These are phyloP conservation scores for Phytophthora constricta DNA, from an alignment of 352 stramenopile genomes.

Conservation along the genomic window DNA sequence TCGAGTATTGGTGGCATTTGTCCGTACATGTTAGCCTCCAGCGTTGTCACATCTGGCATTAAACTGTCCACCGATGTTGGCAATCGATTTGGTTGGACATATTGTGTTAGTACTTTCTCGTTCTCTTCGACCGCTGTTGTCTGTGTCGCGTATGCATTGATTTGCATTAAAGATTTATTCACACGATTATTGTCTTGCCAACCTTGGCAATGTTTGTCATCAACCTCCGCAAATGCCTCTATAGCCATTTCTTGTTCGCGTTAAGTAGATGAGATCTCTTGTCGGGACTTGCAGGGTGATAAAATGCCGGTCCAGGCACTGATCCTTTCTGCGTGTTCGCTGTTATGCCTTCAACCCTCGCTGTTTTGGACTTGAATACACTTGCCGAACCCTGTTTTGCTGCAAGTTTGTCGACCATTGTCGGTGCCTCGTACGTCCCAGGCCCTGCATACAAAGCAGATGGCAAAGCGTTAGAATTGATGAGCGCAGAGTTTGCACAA, in stretches of 20 bases:
- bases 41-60: too few species aligned
- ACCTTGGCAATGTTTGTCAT: too few species aligned
- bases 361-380: constrained; percentile 51
- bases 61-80: too few species aligned
- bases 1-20: too few species aligned
- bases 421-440: constrained; percentile 56
- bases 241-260: constrained; percentile 85
- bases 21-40: too few species aligned
- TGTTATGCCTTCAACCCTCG: constrained; percentile 28
- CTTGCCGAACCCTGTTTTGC: constrained; percentile 35
- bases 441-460: constrained; percentile 40
- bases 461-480: neutral
- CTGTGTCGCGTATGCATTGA: too few species aligned
- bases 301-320: constrained; percentile 69
- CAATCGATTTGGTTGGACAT: too few species aligned
- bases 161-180: too few species aligned
- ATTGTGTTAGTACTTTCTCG: too few species aligned
- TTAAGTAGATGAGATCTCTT: constrained; percentile 76
- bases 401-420: constrained; percentile 28
- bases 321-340: constrained; percentile 22
- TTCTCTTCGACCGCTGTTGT: too few species aligned
- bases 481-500: neutral
- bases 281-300: constrained; percentile 61
- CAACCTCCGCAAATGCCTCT: too few species aligned
- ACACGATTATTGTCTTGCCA: too few species aligned